Conservation (phyloP, 2,329 filamentous ascomycete genomes). For the Diplodia sapinea region DNA sequence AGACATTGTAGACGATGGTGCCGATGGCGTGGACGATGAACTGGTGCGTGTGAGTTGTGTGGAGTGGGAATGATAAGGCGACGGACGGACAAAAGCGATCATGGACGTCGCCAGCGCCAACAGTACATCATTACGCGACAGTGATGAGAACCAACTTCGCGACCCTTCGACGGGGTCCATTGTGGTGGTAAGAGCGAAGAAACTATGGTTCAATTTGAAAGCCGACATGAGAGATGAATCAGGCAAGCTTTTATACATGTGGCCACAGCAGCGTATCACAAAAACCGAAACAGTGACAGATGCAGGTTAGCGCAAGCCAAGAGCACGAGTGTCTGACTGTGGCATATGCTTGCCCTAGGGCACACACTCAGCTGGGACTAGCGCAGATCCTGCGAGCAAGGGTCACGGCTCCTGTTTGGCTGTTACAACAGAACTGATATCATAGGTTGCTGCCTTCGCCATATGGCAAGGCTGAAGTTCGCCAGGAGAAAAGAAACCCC, state of each 20-base stretch:
- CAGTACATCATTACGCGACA: not conserved
- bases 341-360: not conserved
- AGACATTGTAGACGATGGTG: slow-evolving; percentile 46
- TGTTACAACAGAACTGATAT: not conserved
- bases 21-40: slow-evolving; percentile 33
- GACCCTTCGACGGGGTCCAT: not conserved
- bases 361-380: not conserved
- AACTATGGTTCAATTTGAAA: not conserved
- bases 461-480: not conserved
- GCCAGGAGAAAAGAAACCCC: not conserved
- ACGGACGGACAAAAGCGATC: not conserved
- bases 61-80: not conserved
- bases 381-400: not conserved
- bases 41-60: not conserved
- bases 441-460: not conserved
- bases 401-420: not conserved
- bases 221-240: not conserved
- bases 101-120: not conserved
- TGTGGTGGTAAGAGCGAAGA: not conserved
- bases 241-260: not conserved
- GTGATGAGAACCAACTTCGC: not conserved
- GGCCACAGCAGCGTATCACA: not conserved
- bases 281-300: not conserved
- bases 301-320: not conserved
- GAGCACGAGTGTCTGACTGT: not conserved